Conservation (phyloP, 1,284 basidiomycete genomes). For the Cutaneotrichosporon sp. region DNA sequence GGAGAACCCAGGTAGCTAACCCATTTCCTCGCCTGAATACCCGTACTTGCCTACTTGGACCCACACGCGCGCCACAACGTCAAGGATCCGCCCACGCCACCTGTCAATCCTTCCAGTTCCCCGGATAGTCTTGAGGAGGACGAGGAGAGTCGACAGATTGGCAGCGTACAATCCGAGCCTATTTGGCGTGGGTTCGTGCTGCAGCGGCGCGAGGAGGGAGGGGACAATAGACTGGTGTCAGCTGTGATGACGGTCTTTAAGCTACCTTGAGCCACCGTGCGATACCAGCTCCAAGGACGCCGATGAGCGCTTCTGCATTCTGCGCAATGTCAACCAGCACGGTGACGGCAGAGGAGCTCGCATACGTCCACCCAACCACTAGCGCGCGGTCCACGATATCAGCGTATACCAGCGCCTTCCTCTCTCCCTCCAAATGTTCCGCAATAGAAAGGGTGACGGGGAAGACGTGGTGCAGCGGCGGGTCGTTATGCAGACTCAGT, state of each 20-base stretch:
- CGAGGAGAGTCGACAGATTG: constrained; percentile 43
- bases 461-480: constrained; percentile 42
- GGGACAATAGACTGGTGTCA: constrained; percentile 44
- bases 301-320: constrained; percentile 37
- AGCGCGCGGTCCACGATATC: constrained; percentile 45
- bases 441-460: constrained; percentile 16
- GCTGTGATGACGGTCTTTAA: background rate
- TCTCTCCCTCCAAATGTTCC: constrained; percentile 16
- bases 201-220: constrained; percentile 43
- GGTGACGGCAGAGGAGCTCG: constrained; percentile 39
- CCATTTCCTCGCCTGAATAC: constrained; percentile 4
- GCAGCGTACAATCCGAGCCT: constrained; percentile 37
- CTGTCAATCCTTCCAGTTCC: constrained; percentile 35
- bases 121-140: constrained; percentile 29
- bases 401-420: constrained; percentile 33
- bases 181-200: constrained; percentile 38
- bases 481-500: constrained; percentile 40
- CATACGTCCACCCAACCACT: constrained; percentile 46
- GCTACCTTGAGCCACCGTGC: constrained; percentile 50
- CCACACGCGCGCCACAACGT: constrained; percentile 40
- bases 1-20: background rate
- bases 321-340: constrained; percentile 39
- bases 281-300: constrained; percentile 39
- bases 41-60: constrained; percentile 36
- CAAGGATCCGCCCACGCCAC: constrained; percentile 51